Evolutionary conservation across 2,329 filamentous ascomycete species (phyloP).

Genomic region (Penicillium sp.): DNA sequence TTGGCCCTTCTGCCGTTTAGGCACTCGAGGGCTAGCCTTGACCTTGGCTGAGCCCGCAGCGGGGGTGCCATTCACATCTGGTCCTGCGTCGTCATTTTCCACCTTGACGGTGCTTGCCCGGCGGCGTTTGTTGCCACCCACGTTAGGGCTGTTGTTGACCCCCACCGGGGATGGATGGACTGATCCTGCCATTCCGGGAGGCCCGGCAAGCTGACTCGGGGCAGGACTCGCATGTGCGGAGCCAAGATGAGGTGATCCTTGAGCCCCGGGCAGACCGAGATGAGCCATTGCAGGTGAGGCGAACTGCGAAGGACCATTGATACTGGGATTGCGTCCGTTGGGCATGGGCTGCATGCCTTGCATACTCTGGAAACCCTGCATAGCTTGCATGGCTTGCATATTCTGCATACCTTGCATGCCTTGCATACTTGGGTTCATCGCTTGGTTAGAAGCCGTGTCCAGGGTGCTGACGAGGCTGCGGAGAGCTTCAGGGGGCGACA

Average conservation of each 20-base stretch:
- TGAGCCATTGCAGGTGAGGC: conserved; percentile 56
- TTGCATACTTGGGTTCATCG: conserved; percentile 35
- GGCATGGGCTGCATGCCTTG: conserved; percentile 31
- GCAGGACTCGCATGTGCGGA: conserved; percentile 46
- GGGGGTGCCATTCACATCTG: conserved; percentile 48
- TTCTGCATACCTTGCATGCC: conserved; percentile 18
- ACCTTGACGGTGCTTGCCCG: conserved; percentile 56
- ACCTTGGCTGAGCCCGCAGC: conserved; percentile 38
- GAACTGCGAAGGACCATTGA: conserved; percentile 49
- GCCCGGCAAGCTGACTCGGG: conserved; percentile 43
- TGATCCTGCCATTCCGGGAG: conserved; percentile 54
- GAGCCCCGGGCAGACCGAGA: conserved; percentile 45
- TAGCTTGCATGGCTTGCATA: neutral
- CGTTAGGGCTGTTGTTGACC: conserved; percentile 59
- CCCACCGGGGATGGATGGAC: conserved; percentile 51
- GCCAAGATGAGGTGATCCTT: conserved; percentile 51
- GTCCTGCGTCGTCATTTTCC: conserved; percentile 49
- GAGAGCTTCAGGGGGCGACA: conserved; percentile 54
- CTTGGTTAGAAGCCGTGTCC: conserved; percentile 32
- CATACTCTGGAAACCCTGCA: neutral
- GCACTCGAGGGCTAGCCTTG: conserved; percentile 45
- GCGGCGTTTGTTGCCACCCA: conserved; percentile 53
- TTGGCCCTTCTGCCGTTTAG: conserved; percentile 45
- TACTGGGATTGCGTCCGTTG: conserved; percentile 41
- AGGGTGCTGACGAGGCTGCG: conserved; percentile 48